phyloP scores from a whole-genome alignment of 108 stramenopile genomes.

The Skeletonema potamos region DNA sequence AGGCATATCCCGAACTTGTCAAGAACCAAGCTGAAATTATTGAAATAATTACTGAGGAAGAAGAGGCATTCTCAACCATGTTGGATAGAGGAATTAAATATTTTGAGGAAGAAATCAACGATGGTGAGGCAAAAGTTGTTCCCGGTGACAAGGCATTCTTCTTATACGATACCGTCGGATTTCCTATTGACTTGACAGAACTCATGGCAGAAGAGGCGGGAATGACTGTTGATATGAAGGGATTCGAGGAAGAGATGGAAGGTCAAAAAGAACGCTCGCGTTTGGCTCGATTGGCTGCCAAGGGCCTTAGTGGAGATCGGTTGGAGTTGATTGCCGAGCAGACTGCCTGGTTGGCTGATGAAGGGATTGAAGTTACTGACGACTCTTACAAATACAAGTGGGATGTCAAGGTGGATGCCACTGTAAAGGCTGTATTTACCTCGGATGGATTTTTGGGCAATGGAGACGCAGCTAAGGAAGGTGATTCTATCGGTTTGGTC shows the following conservation, averaged over 20 bases:
- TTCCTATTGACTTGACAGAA: slow-evolving; percentile 96
- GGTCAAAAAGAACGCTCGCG: slow-evolving; percentile 83
- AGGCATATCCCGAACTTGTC: slow-evolving; percentile 90
- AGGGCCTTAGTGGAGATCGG: slow-evolving; percentile 51
- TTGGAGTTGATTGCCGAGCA: slow-evolving; percentile 94
- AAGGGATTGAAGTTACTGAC: slow-evolving; percentile 83
- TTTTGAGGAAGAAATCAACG: slow-evolving; percentile 78
- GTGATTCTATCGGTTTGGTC: slow-evolving; percentile 82
- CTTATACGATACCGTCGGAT: slow-evolving; percentile 96
- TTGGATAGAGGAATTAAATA: slow-evolving; percentile 94
- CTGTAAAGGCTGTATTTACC: slow-evolving; percentile 85
- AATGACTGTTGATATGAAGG: slow-evolving; percentile 83
- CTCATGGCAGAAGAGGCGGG: slow-evolving; percentile 98
- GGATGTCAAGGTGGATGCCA: slow-evolving; percentile 76
- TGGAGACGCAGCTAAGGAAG: slow-evolving; percentile 49
- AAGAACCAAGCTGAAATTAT: slow-evolving; percentile 75
- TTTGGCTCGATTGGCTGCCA: slow-evolving; percentile 68
- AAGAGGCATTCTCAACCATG: slow-evolving; percentile 89
- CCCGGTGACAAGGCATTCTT: slow-evolving; percentile 92
- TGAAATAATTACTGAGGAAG: slow-evolving; percentile 92
- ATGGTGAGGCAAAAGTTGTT: slow-evolving; percentile 50
- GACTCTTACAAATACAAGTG: slow-evolving; percentile 87
- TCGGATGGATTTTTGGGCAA: slow-evolving; percentile 67
- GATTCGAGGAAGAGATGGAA: slow-evolving; percentile 88
- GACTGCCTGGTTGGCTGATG: slow-evolving; percentile 83